These are phyloP conservation scores for Mycena citricolor DNA, from an alignment of 1,284 basidiomycete genomes.

Conservation along the genomic window DNA sequence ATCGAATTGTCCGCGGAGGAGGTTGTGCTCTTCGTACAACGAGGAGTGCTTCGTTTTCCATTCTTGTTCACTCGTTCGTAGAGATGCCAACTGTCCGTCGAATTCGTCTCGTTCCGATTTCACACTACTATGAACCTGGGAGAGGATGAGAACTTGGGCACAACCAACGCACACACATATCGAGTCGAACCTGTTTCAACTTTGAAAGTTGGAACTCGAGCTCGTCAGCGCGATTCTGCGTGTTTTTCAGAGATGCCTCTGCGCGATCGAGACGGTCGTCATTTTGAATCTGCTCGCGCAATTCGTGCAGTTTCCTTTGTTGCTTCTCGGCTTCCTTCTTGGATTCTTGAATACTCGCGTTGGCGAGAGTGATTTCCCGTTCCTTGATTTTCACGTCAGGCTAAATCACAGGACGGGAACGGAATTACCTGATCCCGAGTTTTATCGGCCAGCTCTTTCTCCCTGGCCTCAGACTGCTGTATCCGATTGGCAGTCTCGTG, in stretches of 20 bases:
- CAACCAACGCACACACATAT: conserved; percentile 1
- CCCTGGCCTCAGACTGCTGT: conserved; percentile 44
- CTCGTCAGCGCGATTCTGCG: conserved; percentile 76
- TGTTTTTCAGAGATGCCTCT: conserved; percentile 69
- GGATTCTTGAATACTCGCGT: conserved; percentile 51
- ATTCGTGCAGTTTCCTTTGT: conserved; percentile 59
- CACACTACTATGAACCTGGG: conserved; percentile 53
- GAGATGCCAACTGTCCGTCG: conserved; percentile 43
- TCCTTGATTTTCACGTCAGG: conserved; percentile 45
- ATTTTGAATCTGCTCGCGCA: conserved; percentile 77
- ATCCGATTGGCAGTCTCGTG: conserved; percentile 37
- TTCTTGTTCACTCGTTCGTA: conserved; percentile 42
- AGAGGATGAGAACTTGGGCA: conserved; percentile 12
- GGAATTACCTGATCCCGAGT: conserved; percentile 59
- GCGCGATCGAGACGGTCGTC: conserved; percentile 76
- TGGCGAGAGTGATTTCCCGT: conserved; percentile 64
- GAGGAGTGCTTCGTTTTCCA: conserved; percentile 46
- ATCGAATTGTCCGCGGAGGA: conserved; percentile 43
- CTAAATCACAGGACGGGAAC: conserved; percentile 3
- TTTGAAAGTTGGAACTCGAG: conserved; percentile 78
- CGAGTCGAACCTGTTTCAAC: conserved; percentile 55
- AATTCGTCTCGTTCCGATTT: conserved; percentile 62
- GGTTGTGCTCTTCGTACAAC: conserved; percentile 43
- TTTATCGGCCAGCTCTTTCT: conserved; percentile 57
- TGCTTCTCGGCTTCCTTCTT: conserved; percentile 53